Evolutionary conservation across 2,329 filamentous ascomycete genomes (phyloP).

Genomic region (Tolypocladium sp.): DNA sequence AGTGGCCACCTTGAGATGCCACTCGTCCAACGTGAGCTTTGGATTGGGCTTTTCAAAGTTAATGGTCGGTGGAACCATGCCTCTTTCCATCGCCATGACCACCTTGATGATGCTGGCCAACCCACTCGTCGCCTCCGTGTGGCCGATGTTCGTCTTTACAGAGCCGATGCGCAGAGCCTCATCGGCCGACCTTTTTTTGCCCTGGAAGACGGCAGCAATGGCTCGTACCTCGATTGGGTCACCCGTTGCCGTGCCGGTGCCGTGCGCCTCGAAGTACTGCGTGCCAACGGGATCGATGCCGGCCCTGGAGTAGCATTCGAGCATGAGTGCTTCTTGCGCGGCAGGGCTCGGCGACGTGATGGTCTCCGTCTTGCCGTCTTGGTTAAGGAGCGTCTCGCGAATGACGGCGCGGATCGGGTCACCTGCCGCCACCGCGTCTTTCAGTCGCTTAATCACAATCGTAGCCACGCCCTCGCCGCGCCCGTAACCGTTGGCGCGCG

Average conservation of each 20-base stretch:
- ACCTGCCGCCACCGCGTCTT: background rate
- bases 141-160: slow-evolving; percentile 10
- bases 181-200: too few species aligned
- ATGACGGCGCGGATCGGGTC: background rate
- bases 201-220: background rate
- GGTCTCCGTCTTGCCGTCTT: background rate
- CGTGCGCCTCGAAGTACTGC: background rate
- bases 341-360: background rate
- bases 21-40: background rate
- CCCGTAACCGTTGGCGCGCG: background rate
- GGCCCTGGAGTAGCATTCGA: background rate
- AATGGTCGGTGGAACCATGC: slow-evolving; percentile 4
- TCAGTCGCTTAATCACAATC: background rate
- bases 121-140: slow-evolving; percentile 6
- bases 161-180: slow-evolving; percentile 3
- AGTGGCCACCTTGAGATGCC: too few species aligned
- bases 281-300: background rate
- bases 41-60: slow-evolving; percentile 3
- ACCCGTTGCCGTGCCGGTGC: background rate
- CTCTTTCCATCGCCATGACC: slow-evolving; percentile 5
- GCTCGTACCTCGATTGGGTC: background rate
- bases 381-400: background rate
- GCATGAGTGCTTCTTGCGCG: background rate
- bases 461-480: background rate
- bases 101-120: slow-evolving; percentile 6